Percentiles rank a stretch among this genome's conserved stretches.
phyloP scores from a whole-genome alignment of 805 yeast genomes.

The Barnettozyma pratensis region DNA sequence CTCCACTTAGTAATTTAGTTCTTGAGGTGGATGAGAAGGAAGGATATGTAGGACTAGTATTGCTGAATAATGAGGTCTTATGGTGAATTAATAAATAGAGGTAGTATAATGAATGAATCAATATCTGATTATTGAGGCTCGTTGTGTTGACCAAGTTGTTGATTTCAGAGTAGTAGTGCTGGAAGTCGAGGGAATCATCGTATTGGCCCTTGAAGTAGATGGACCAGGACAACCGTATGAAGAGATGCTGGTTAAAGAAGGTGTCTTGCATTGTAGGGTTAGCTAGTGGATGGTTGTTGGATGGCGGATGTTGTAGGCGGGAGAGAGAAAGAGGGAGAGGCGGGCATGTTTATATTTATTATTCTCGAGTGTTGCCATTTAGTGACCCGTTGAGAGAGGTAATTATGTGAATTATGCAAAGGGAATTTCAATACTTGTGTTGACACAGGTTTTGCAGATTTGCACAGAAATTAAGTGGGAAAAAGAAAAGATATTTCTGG shows the following conservation, averaged over 20 bases:
- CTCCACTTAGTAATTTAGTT: slow-evolving; percentile 9
- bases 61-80: slow-evolving; percentile 7
- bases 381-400: background rate
- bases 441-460: background rate
- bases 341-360: background rate
- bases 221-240: slow-evolving; percentile 16
- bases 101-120: slow-evolving; percentile 20
- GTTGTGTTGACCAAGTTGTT: slow-evolving; percentile 15
- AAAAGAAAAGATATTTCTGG: background rate
- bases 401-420: background rate
- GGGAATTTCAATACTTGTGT: background rate
- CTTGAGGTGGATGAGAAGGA: slow-evolving; percentile 8
- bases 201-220: slow-evolving; percentile 9
- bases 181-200: background rate
- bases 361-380: background rate
- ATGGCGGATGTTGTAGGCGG: background rate
- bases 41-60: background rate
- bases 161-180: slow-evolving; percentile 8
- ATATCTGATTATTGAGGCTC: slow-evolving; percentile 12
- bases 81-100: slow-evolving; percentile 13
- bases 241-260: slow-evolving; percentile 2
- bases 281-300: background rate
- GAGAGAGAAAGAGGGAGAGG: background rate
- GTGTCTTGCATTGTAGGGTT: background rate
- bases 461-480: background rate